phyloP scores from a whole-genome alignment of 208 protist species.

The Leishmania gerbilli region DNA sequence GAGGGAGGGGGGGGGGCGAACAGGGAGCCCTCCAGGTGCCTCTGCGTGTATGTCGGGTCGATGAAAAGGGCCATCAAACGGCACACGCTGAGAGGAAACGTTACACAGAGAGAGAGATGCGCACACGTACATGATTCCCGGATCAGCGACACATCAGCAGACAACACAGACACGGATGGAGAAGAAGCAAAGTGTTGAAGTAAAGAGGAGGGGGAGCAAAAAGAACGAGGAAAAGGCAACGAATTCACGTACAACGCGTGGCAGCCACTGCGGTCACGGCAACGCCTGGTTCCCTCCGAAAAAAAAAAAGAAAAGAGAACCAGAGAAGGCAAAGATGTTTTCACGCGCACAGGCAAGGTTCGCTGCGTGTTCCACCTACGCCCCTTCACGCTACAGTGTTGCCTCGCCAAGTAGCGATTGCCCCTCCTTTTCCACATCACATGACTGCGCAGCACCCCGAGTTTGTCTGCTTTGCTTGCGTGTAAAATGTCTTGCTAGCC shows the following conservation, averaged over 20 bases:
- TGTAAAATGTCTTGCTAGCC: constrained; percentile 92
- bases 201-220: neutral
- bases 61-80: neutral
- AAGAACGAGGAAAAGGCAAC: neutral
- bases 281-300: neutral
- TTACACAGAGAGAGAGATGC: neutral
- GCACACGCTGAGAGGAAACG: neutral
- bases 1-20: neutral
- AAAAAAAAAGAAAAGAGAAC: neutral
- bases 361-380: neutral
- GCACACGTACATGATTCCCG: neutral
- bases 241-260: neutral
- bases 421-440: constrained; percentile 24
- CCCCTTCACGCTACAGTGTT: neutral
- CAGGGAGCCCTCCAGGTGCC: neutral
- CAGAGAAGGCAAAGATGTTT: neutral
- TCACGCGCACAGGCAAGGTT: neutral
- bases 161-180: neutral
- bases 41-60: neutral
- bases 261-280: neutral
- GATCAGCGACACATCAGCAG: neutral
- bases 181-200: neutral
- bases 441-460: constrained; percentile 85
- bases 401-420: neutral
- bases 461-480: constrained; percentile 90